phyloP scores from a whole-genome alignment of 106 monocot genomes.

The Agapanthus africanus region DNA sequence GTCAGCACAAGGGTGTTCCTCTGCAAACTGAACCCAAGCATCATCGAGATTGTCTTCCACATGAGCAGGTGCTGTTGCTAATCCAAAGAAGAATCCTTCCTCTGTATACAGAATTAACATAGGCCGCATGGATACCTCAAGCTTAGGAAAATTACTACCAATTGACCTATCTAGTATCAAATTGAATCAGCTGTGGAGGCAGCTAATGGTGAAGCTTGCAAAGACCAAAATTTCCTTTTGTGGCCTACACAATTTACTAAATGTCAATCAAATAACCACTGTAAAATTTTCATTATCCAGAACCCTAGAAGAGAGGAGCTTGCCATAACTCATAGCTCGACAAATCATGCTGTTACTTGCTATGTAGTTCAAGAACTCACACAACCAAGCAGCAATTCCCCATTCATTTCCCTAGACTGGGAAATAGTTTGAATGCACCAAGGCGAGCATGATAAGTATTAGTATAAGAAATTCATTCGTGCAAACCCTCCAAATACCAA shows the following conservation, averaged over 20 bases:
- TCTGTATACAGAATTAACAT: slow-evolving; percentile 22
- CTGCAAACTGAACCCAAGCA: slow-evolving; percentile 90
- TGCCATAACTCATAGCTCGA: background rate
- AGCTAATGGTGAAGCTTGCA: no score
- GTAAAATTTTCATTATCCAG: background rate
- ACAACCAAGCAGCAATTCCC: background rate
- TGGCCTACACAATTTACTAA: background rate
- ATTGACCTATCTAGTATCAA: no score
- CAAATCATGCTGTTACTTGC: background rate
- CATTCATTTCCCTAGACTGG: no score
- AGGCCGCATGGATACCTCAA: no score
- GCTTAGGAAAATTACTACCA: no score
- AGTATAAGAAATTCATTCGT: background rate
- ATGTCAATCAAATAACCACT: background rate
- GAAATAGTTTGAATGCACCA: no score
- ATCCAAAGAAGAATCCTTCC: slow-evolving; percentile 79
- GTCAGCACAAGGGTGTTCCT: slow-evolving; percentile 40
- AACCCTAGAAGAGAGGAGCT: background rate
- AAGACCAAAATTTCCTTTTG: background rate
- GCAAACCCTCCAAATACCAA: background rate
- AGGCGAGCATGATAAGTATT: no score
- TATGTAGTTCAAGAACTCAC: no score
- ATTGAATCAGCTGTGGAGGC: no score
- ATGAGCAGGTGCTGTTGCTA: slow-evolving; percentile 94
- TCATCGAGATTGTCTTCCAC: slow-evolving; percentile 86